Percentiles rank a stretch among this genome's conserved stretches.
Evolutionary conservation across 2,329 filamentous ascomycete genomes (phyloP).

Genomic region (Diaporthe vexans): DNA sequence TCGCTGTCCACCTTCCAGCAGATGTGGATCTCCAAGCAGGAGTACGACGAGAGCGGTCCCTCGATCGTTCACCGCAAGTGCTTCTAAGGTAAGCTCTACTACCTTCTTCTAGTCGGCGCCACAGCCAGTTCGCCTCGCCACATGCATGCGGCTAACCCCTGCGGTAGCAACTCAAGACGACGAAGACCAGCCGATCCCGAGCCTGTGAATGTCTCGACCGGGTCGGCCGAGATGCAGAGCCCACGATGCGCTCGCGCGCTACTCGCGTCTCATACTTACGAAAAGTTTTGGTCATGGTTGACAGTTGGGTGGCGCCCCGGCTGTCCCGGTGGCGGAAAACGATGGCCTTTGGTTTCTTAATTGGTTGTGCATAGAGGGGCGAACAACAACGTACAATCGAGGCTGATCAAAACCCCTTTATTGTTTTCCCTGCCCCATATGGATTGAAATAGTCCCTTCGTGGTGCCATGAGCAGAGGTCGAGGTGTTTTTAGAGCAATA

Average conservation of each 20-base stretch:
- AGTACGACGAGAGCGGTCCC: slow-evolving; percentile 99
- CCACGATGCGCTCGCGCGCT: slow-evolving; percentile 62
- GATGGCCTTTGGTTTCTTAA: slow-evolving; percentile 64
- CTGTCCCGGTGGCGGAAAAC: slow-evolving; percentile 60
- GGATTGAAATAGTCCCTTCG: slow-evolving; percentile 48
- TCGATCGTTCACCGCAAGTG: slow-evolving; percentile 99
- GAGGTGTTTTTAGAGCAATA: slow-evolving; percentile 47
- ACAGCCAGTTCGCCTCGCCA: too few species aligned
- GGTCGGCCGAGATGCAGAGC: slow-evolving; percentile 59
- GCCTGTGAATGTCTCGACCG: slow-evolving; percentile 59
- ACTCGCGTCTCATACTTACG: slow-evolving; percentile 68
- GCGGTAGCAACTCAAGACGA: slow-evolving; percentile 42
- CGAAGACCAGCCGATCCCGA: slow-evolving; percentile 48
- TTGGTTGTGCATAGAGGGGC: slow-evolving; percentile 62
- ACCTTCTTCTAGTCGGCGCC: neutral
- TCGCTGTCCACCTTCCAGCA: slow-evolving; percentile 99
- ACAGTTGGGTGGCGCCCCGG: slow-evolving; percentile 65
- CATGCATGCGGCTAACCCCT: neutral
- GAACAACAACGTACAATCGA: slow-evolving; percentile 61
- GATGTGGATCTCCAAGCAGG: slow-evolving; percentile 99
- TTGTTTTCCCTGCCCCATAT: slow-evolving; percentile 52
- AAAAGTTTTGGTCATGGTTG: slow-evolving; percentile 71
- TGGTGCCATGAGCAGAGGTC: slow-evolving; percentile 44
- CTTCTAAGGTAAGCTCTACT: slow-evolving; percentile 84
- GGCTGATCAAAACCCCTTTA: slow-evolving; percentile 70